Percentiles rank a stretch among this genome's conserved stretches.
Conservation (phyloP, 352 stramenopile genomes). For the Halophytophthora polymorphica region DNA sequence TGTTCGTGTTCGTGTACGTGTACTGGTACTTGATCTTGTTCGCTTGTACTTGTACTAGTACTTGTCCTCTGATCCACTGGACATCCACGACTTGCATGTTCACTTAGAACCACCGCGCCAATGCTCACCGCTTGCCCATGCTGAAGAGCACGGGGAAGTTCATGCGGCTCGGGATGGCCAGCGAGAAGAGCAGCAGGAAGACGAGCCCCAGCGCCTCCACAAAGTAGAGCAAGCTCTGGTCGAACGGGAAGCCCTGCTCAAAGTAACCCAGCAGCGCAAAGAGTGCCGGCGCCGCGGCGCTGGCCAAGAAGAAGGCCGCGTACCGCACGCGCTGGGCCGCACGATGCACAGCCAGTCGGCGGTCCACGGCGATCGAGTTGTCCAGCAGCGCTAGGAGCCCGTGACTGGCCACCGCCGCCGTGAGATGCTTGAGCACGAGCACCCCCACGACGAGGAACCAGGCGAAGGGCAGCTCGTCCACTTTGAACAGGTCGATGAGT, state of each 20-base stretch:
- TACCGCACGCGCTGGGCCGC: conserved; percentile 63
- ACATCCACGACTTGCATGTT: no score
- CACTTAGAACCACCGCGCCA: no score
- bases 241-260: conserved; percentile 68
- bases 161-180: conserved; percentile 72
- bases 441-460: conserved; percentile 58
- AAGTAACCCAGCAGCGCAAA: conserved; percentile 80
- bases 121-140: conserved; percentile 68
- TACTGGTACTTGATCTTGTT: no score
- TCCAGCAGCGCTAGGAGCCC: conserved; percentile 67
- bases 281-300: conserved; percentile 42
- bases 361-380: conserved; percentile 77
- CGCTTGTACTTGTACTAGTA: no score
- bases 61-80: no score
- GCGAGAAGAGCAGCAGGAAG: conserved; percentile 75
- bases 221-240: conserved; percentile 80
- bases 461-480: conserved; percentile 58
- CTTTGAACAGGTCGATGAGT: conserved; percentile 67
- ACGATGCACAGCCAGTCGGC: conserved; percentile 65
- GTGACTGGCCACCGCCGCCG: conserved; percentile 56
- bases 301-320: conserved; percentile 49
- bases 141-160: conserved; percentile 81
- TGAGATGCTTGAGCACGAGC: conserved; percentile 62
- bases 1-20: no score
- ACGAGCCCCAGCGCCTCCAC: conserved; percentile 59